phyloP scores from a whole-genome alignment of 306 rosid genomes.

The Oemleria cerasiformis region DNA sequence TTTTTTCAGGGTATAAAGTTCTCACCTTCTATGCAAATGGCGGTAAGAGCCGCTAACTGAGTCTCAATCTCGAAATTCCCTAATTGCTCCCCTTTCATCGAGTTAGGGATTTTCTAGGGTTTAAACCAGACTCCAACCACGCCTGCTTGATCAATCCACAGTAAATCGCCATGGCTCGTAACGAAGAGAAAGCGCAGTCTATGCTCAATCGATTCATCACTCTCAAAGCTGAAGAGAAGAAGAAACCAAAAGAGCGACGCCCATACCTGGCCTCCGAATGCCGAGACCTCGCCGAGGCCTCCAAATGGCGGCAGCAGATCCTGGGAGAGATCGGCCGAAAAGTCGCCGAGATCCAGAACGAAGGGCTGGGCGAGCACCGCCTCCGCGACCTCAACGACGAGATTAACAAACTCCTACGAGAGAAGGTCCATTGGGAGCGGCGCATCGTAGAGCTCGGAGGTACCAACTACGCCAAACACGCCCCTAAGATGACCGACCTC shows the following conservation, averaged over 20 bases:
- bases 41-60: too few species aligned
- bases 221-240: conserved; percentile 85
- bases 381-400: conserved; percentile 94
- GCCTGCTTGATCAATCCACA: neutral
- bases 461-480: conserved; percentile 54
- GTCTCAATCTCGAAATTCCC: too few species aligned
- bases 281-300: conserved; percentile 91
- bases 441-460: conserved; percentile 90
- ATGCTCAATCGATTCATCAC: conserved; percentile 84
- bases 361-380: conserved; percentile 96
- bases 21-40: too few species aligned
- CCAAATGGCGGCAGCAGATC: conserved; percentile 89
- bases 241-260: conserved; percentile 83
- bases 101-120: neutral
- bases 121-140: neutral
- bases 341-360: conserved; percentile 96
- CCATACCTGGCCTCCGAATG: conserved; percentile 86
- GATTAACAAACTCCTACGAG: conserved; percentile 81
- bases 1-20: too few species aligned
- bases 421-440: conserved; percentile 82
- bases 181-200: conserved; percentile 67
- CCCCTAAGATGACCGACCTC: conserved; percentile 89
- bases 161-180: conserved; percentile 58
- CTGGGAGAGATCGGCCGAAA: conserved; percentile 95
- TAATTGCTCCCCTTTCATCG: neutral